Percentiles rank a stretch among this genome's conserved stretches.
These are phyloP conservation scores for Rhexocercosporidium sp. DNA, from an alignment of 2,329 filamentous ascomycete species.

Conservation along the genomic window DNA sequence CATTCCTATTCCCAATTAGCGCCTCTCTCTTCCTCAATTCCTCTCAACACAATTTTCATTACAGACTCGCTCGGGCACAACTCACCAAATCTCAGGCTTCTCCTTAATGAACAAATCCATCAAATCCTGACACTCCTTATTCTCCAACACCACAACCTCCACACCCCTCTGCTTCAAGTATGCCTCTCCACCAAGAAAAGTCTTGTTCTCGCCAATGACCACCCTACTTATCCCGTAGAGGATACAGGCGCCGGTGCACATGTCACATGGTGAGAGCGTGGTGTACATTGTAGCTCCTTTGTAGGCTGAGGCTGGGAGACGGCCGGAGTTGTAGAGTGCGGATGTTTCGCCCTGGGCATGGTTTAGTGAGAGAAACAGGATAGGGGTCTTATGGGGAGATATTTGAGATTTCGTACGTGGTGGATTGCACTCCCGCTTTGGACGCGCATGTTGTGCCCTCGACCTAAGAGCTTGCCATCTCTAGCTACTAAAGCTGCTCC, in stretches of 20 bases:
- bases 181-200: conserved; percentile 74
- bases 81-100: conserved; percentile 71
- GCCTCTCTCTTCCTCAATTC: not conserved
- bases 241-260: conserved; percentile 79
- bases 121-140: conserved; percentile 66
- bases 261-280: conserved; percentile 78
- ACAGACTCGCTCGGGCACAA: too few species aligned
- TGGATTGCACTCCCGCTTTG: conserved; percentile 74
- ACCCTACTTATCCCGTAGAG: conserved; percentile 77
- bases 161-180: conserved; percentile 71
- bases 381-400: not conserved
- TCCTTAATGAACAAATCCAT: conserved; percentile 76
- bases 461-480: conserved; percentile 72
- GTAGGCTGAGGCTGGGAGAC: conserved; percentile 72
- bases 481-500: conserved; percentile 66
- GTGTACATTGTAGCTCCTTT: conserved; percentile 82
- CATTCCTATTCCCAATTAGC: conserved; percentile 52
- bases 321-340: conserved; percentile 75
- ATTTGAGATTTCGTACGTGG: conserved; percentile 59
- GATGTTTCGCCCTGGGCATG: conserved; percentile 71
- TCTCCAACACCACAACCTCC: conserved; percentile 74
- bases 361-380: not conserved
- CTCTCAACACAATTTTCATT: not conserved
- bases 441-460: conserved; percentile 77
- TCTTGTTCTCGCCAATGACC: conserved; percentile 79